Percentiles rank a stretch among this genome's conserved stretches.
These are phyloP conservation scores for Patellaria atrata DNA, from an alignment of 495 filamentous ascomycete species.

Conservation along the genomic window DNA sequence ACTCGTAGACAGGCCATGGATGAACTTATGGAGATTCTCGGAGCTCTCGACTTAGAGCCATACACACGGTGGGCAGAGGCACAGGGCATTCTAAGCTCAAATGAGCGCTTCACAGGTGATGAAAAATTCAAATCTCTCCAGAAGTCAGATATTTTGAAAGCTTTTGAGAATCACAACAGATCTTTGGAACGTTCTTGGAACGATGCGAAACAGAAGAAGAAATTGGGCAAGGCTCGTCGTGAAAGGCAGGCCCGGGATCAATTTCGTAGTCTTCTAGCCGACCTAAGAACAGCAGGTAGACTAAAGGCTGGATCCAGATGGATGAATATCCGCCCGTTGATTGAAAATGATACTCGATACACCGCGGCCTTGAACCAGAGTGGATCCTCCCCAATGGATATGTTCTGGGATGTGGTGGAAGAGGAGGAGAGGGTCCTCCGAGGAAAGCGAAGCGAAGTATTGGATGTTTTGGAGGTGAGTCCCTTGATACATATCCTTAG, in stretches of 20 bases:
- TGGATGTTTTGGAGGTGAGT: slow-evolving; percentile 81
- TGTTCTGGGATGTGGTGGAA: slow-evolving; percentile 95
- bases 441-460: slow-evolving; percentile 64
- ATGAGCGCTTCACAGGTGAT: slow-evolving; percentile 67
- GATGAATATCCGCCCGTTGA: slow-evolving; percentile 62
- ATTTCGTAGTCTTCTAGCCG: slow-evolving; percentile 57
- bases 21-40: slow-evolving; percentile 65
- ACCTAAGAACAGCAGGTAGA: slow-evolving; percentile 60
- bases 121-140: slow-evolving; percentile 77
- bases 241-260: slow-evolving; percentile 76
- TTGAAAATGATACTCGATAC: slow-evolving; percentile 75
- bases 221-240: slow-evolving; percentile 59
- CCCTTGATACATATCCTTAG: neutral
- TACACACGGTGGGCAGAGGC: slow-evolving; percentile 94
- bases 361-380: slow-evolving; percentile 69
- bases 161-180: slow-evolving; percentile 92
- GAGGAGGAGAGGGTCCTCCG: slow-evolving; percentile 81
- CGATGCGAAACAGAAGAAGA: slow-evolving; percentile 74
- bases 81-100: slow-evolving; percentile 62
- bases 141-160: slow-evolving; percentile 80
- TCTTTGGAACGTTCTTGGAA: slow-evolving; percentile 79
- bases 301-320: slow-evolving; percentile 87
- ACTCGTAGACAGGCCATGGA: slow-evolving; percentile 73
- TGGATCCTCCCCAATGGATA: slow-evolving; percentile 80
- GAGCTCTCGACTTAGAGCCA: slow-evolving; percentile 73